phyloP scores from a whole-genome alignment of 208 protist genomes.

The Balamuthia mandrillaris region DNA sequence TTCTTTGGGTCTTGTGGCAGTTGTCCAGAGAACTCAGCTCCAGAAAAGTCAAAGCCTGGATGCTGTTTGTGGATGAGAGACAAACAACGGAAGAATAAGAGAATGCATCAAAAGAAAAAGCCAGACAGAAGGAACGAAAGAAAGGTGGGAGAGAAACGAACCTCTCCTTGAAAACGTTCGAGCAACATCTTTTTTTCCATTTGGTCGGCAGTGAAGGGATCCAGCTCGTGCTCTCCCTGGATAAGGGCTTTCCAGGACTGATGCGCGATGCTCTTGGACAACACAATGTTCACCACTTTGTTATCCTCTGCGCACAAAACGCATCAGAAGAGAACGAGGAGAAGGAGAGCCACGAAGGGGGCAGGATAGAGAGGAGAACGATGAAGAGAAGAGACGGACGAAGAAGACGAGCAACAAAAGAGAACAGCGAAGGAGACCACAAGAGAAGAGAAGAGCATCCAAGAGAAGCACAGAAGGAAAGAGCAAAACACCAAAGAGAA shows the following conservation, averaged over 20 bases:
- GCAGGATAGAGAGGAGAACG: too few species aligned
- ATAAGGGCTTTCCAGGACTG: constrained; percentile 31
- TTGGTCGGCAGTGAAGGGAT: constrained; percentile 16
- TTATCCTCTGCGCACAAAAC: constrained; percentile 18
- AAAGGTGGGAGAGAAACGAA: too few species aligned
- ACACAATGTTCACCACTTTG: constrained; percentile 8
- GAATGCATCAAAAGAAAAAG: too few species aligned
- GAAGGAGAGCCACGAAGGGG: too few species aligned
- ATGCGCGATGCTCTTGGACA: constrained; percentile 22
- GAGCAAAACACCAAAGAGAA: too few species aligned
- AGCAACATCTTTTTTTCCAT: constrained; percentile 52
- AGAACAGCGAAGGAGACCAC: too few species aligned
- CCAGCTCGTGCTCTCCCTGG: constrained; percentile 34
- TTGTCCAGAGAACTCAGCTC: constrained; percentile 32
- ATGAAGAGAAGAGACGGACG: too few species aligned
- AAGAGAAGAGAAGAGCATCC: too few species aligned
- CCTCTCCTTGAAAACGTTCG: constrained; percentile 31
- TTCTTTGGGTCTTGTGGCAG: constrained; percentile 40
- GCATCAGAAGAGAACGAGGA: too few species aligned
- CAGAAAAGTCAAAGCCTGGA: constrained; percentile 46
- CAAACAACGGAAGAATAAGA: not conserved
- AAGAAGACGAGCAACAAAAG: too few species aligned
- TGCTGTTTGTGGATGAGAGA: constrained; percentile 8
- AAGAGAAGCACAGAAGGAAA: too few species aligned
- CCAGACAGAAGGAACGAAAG: too few species aligned